Percentiles rank a stretch among this genome's conserved stretches.
These are phyloP conservation scores for Xylariomycetidae sp. DNA, from an alignment of 2,329 filamentous ascomycete species.

Conservation along the genomic window DNA sequence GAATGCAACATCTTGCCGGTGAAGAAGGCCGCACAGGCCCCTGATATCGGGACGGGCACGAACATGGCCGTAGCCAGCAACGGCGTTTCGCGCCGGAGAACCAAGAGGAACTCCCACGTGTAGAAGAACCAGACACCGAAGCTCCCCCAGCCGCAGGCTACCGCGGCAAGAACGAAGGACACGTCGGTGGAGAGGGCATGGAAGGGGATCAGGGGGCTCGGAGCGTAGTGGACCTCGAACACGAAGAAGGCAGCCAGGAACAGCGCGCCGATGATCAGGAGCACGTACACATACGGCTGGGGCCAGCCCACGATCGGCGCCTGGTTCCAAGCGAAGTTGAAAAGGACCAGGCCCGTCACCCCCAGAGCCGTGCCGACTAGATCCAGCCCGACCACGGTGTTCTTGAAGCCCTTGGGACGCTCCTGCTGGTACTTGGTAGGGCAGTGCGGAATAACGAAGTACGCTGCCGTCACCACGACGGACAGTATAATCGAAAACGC, in stretches of 20 bases:
- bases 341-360: slow-evolving; percentile 43
- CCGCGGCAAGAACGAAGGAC: slow-evolving; percentile 49
- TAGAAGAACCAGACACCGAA: slow-evolving; percentile 52
- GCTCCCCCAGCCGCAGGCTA: slow-evolving; percentile 47
- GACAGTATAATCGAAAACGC: slow-evolving; percentile 22
- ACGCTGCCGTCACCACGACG: slow-evolving; percentile 15
- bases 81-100: slow-evolving; percentile 28
- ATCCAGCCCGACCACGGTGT: slow-evolving; percentile 19
- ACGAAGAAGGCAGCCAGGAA: slow-evolving; percentile 44
- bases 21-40: slow-evolving; percentile 26
- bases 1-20: slow-evolving; percentile 23
- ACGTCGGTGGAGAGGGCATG: slow-evolving; percentile 40
- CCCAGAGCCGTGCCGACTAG: slow-evolving; percentile 28
- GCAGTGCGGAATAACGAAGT: slow-evolving; percentile 8
- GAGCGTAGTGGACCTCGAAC: slow-evolving; percentile 39
- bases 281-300: slow-evolving; percentile 41
- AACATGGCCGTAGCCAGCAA: slow-evolving; percentile 28
- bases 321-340: slow-evolving; percentile 58
- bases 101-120: slow-evolving; percentile 42
- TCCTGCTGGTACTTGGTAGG: slow-evolving; percentile 1
- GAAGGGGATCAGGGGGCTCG: slow-evolving; percentile 53
- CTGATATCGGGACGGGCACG: slow-evolving; percentile 19
- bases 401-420: not conserved
- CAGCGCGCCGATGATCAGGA: slow-evolving; percentile 46
- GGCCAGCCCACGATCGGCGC: slow-evolving; percentile 47